These are phyloP conservation scores for Penicillium freii DNA, from an alignment of 2,329 filamentous ascomycete species.

Conservation along the genomic window DNA sequence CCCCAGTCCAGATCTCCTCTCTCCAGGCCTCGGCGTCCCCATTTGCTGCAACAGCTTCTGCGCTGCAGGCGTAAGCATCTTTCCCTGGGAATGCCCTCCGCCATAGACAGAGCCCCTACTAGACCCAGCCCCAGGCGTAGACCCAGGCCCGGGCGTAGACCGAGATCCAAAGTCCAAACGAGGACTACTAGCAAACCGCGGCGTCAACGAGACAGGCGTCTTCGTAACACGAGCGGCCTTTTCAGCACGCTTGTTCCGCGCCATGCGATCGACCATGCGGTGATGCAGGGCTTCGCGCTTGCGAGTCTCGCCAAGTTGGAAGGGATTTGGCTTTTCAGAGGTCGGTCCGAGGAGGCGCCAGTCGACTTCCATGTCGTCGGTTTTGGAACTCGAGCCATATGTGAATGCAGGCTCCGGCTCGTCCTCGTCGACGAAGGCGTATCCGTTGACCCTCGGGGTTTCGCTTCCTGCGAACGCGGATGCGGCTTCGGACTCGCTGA, in stretches of 20 bases:
- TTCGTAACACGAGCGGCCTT: constrained; percentile 61
- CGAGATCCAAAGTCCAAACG: constrained; percentile 34
- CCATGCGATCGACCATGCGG: constrained; percentile 79
- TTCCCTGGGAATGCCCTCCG: constrained; percentile 13
- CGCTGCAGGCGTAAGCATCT: constrained; percentile 46
- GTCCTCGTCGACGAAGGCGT: constrained; percentile 86
- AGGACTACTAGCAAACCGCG: constrained; percentile 43
- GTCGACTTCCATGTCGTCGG: constrained; percentile 20
- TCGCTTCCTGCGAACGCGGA: constrained; percentile 58
- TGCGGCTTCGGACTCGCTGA: constrained; percentile 60
- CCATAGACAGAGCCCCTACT: constrained; percentile 14
- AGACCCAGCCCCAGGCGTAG: constrained; percentile 16
- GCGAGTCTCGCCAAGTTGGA: constrained; percentile 72
- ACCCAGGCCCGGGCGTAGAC: constrained; percentile 15
- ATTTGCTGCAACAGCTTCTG: constrained; percentile 42
- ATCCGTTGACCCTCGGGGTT: constrained; percentile 89
- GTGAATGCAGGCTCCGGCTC: constrained; percentile 40
- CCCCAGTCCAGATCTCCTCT: constrained; percentile 12
- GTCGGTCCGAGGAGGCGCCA: constrained; percentile 43
- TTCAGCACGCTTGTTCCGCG: constrained; percentile 66
- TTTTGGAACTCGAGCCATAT: constrained; percentile 2
- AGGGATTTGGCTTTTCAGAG: constrained; percentile 66
- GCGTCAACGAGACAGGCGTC: constrained; percentile 35
- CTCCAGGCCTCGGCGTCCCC: constrained; percentile 27
- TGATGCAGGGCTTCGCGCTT: constrained; percentile 79